phyloP scores from a whole-genome alignment of 2,329 filamentous ascomycete species.

The Cryphonectria japonica region DNA sequence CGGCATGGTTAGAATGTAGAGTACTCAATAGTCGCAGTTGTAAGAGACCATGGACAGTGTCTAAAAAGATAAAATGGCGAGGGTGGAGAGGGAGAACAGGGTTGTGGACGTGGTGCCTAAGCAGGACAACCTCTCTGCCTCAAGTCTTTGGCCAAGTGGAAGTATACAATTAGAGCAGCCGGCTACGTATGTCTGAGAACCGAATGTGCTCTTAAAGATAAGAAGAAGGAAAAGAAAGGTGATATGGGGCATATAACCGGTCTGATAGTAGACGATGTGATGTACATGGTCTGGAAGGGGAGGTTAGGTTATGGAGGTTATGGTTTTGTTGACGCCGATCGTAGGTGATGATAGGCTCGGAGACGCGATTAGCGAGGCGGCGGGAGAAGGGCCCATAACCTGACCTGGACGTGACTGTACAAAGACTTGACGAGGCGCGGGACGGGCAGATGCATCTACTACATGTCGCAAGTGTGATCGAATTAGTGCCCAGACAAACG shows the following conservation, averaged over 20 bases:
- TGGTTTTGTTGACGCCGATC: constrained; percentile 10
- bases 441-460: constrained; percentile 15
- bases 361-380: constrained; percentile 1
- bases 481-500: not conserved
- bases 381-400: not conserved
- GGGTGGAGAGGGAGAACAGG: not conserved
- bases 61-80: not conserved
- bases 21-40: not conserved
- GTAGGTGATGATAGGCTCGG: not conserved
- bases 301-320: not conserved
- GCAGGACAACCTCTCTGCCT: not conserved
- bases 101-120: not conserved
- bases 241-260: not conserved
- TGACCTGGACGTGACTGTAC: not conserved
- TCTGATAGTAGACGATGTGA: not conserved
- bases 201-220: not conserved
- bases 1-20: not conserved
- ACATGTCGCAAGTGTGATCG: constrained; percentile 1
- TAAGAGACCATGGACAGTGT: not conserved
- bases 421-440: not conserved
- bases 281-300: not conserved
- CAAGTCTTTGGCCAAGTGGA: not conserved
- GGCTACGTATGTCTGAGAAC: constrained; percentile 14
- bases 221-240: not conserved
- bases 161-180: constrained; percentile 1